A percentile compares a stretch with the other conserved stretches of the same genome.
Conservation (phyloP, 2,329 filamentous ascomycete genomes). For the Hypomyces rosellus region DNA sequence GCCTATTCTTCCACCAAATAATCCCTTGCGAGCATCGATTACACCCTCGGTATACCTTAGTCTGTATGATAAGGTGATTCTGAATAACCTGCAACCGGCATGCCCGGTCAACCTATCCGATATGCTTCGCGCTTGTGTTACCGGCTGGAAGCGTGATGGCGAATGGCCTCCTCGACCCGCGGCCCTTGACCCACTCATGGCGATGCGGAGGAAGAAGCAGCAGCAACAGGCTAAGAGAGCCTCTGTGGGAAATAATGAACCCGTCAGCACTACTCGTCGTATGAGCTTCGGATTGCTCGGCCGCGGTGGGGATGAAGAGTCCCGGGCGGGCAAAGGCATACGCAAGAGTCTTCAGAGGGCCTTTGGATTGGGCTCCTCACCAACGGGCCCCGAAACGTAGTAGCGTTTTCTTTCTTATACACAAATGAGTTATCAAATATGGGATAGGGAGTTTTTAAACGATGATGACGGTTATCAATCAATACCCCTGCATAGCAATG, state of each 20-base stretch:
- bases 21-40: slow-evolving; percentile 73
- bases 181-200: slow-evolving; percentile 32
- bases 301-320: slow-evolving; percentile 31
- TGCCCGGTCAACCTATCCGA: slow-evolving; percentile 84
- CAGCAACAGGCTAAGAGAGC: slow-evolving; percentile 32
- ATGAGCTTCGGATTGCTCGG: slow-evolving; percentile 44
- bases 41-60: slow-evolving; percentile 66
- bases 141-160: slow-evolving; percentile 87
- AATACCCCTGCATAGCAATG: slow-evolving; percentile 2
- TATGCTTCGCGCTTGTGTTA: slow-evolving; percentile 72
- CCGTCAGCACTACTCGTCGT: slow-evolving; percentile 28
- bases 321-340: slow-evolving; percentile 33
- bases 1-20: slow-evolving; percentile 65
- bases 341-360: slow-evolving; percentile 42
- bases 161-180: slow-evolving; percentile 71
- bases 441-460: neutral
- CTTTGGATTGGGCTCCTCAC: slow-evolving; percentile 32
- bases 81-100: slow-evolving; percentile 72
- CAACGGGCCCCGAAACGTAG: slow-evolving; percentile 6
- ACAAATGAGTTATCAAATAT: too few relatives aligned
- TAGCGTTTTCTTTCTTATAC: neutral
- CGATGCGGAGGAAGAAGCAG: slow-evolving; percentile 26
- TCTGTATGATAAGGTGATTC: slow-evolving; percentile 84
- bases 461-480: neutral
- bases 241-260: slow-evolving; percentile 17